A percentile compares a stretch with the other conserved stretches of the same genome.
Conservation (phyloP, 116 monocot species). For the Posidonia oceanica region DNA sequence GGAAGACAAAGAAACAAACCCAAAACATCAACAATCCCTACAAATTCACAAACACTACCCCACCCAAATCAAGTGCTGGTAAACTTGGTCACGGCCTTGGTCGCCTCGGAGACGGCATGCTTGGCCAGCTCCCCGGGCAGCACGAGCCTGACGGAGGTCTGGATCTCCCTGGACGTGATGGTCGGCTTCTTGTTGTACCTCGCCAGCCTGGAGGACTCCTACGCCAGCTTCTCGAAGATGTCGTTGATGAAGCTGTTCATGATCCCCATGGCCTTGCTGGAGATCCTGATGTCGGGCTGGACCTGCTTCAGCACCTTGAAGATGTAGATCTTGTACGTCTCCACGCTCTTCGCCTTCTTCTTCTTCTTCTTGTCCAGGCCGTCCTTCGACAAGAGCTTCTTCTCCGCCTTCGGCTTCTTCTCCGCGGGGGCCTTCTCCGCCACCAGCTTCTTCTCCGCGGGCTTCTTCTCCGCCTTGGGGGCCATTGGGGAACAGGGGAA, state of each 20-base stretch:
- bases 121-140: conserved; percentile 82
- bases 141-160: conserved; percentile 76
- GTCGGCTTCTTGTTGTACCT: conserved; percentile 92
- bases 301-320: conserved; percentile 93
- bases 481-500: neutral
- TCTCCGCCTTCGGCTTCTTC: conserved; percentile 11
- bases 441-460: neutral
- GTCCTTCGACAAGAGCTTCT: conserved; percentile 6
- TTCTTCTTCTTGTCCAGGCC: conserved; percentile 28
- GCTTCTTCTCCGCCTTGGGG: conserved; percentile 6
- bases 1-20: too few relatives aligned
- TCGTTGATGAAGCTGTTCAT: conserved; percentile 94
- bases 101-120: conserved; percentile 81
- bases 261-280: conserved; percentile 82
- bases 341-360: conserved; percentile 28
- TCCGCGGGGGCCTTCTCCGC: neutral
- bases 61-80: conserved; percentile 32
- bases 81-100: conserved; percentile 85
- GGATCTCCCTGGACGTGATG: conserved; percentile 86
- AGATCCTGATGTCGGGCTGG: conserved; percentile 78
- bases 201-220: conserved; percentile 49
- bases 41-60: neutral
- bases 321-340: conserved; percentile 91
- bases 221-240: conserved; percentile 83
- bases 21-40: neutral